Evolutionary conservation across 176 grass and related monocot genomes (phyloP), one percentile per base, ranked within the genome.

Genomic region (Thalia dealbata): DNA sequence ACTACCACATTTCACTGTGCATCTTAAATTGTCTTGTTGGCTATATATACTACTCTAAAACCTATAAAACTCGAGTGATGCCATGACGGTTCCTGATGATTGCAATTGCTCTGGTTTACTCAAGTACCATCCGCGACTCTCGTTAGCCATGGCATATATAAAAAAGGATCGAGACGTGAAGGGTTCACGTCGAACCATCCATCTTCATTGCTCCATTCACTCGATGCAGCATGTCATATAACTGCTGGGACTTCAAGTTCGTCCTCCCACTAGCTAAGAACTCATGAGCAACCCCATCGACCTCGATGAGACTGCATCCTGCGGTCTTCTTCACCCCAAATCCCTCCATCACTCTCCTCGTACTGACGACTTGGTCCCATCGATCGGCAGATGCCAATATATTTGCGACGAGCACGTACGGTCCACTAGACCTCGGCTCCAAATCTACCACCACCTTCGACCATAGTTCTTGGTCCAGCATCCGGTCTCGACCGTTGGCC

Each of bases 221-320:
- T 35, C 41, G 48, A 32, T 69, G 63, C 46, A 69, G 18, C 75
- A 69, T 68, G 29, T 78, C 63, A 25, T 78, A 44, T 50, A 44
- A 29, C 55, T 78, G 63, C 16, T 56, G 46, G 3, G 75, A 43
- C 19, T 68, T 56, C 6, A 29, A 10, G n/a, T 58, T 69, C 10
- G 19, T 24, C 21, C 27, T 58, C 28, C 10, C 6, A 38, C 64
- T 78, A 69, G 64, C 75, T 42, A 78, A 69, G 44, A 78, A 78
- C 9, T 56, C 64, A 58, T 69, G 63, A 69, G 68, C 63, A 26
- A 55, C 16, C 5, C 75, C 75, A 69, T 78, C 29, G 0, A 78
- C 63, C 50, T 78, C 75, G 56, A 78, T 69, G 29, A 68, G 29
- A 15, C 75, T 78, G 64, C 63, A 69, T 25, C 75, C 75, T 10